A percentile compares a stretch with the other conserved stretches of the same genome.
Conservation (phyloP, 306 rosid species). For the Castanea sativa region DNA sequence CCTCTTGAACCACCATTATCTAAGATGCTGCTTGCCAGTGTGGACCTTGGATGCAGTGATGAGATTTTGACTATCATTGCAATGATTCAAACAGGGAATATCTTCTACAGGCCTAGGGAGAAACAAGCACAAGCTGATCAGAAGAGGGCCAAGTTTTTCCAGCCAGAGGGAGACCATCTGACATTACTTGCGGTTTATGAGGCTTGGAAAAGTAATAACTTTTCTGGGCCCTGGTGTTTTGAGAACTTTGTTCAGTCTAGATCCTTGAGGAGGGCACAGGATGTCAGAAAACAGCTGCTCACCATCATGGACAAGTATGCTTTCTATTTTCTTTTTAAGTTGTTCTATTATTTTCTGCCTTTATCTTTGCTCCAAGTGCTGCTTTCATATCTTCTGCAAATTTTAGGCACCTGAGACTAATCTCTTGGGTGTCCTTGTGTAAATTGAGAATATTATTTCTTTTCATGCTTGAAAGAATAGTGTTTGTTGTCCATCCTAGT, state of each 20-base stretch:
- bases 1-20: too few species aligned
- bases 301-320: slow-evolving; percentile 7
- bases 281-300: too few species aligned
- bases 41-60: too few species aligned
- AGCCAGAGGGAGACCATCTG: too few species aligned
- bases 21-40: too few species aligned
- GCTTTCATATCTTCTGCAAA: neutral
- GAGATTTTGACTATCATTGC: too few species aligned
- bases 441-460: neutral
- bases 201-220: slow-evolving; percentile 41
- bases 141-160: too few species aligned
- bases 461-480: neutral
- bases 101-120: too few species aligned
- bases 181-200: too few species aligned
- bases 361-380: neutral
- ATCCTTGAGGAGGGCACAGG: too few species aligned
- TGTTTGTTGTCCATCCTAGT: neutral
- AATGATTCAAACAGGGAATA: too few species aligned
- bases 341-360: neutral
- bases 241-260: slow-evolving; percentile 61
- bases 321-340: slow-evolving; percentile 34
- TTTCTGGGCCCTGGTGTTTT: slow-evolving; percentile 86
- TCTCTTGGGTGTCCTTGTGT: neutral
- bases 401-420: neutral
- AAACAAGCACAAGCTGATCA: too few species aligned